Conservation (phyloP, 2,329 filamentous ascomycete genomes). For the Pseudocercospora fijiensis region DNA sequence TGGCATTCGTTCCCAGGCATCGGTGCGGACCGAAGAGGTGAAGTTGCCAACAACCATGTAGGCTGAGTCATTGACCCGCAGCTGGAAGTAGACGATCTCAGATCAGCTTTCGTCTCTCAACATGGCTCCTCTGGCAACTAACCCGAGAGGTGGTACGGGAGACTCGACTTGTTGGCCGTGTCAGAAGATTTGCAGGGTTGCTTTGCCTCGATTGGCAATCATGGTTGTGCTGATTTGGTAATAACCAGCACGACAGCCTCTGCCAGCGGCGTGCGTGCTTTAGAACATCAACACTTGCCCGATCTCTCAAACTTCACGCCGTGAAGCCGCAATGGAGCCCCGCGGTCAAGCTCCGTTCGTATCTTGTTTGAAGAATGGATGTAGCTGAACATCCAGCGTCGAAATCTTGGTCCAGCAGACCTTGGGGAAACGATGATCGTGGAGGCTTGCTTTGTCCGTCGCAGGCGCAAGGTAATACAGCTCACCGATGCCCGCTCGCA, state of each 20-base stretch:
- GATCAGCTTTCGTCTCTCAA: not conserved
- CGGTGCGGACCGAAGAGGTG: constrained; percentile 4
- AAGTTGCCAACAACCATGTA: not conserved
- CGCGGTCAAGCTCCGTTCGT: not conserved
- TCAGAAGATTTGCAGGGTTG: not conserved
- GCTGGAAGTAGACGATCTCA: not conserved
- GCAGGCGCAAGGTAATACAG: constrained; percentile 48
- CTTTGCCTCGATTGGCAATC: not conserved
- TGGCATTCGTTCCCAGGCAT: not conserved
- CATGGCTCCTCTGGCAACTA: constrained; percentile 2
- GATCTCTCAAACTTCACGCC: not conserved
- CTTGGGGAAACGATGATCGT: constrained; percentile 38
- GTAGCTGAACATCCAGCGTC: constrained; percentile 23
- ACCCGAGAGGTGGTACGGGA: not conserved
- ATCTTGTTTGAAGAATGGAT: constrained; percentile 26
- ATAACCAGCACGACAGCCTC: too few relatives aligned
- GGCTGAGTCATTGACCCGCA: constrained; percentile 4
- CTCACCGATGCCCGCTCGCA: constrained; percentile 63
- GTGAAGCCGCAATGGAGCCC: not conserved
- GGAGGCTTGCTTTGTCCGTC: constrained; percentile 23
- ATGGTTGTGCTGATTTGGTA: not conserved
- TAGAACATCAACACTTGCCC: not conserved
- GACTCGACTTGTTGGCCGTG: not conserved
- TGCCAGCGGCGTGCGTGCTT: too few relatives aligned
- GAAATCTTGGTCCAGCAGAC: constrained; percentile 29